Percentiles rank a stretch among this genome's conserved stretches.
Evolutionary conservation across 208 protist genomes (phyloP).

Genomic region (Vickermania ingenoplastis): DNA sequence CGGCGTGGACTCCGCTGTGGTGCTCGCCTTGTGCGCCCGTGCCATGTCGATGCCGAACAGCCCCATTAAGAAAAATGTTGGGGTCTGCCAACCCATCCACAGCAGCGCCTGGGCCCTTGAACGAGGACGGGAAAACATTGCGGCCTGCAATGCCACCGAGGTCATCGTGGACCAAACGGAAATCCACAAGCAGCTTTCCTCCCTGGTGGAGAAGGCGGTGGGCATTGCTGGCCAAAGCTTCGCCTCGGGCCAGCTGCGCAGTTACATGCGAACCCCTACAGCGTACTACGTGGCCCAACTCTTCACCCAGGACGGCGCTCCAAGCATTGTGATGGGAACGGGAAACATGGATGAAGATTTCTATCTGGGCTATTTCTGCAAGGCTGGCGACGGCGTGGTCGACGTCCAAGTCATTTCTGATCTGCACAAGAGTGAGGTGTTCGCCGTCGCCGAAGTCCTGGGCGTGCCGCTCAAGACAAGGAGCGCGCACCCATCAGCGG

Average conservation of each 20-base stretch:
- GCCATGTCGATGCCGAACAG: constrained; percentile 44
- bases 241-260: constrained; percentile 88
- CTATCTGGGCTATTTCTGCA: constrained; percentile 95
- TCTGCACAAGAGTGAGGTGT: constrained; percentile 94
- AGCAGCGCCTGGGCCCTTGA: constrained; percentile 83
- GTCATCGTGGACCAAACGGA: constrained; percentile 90
- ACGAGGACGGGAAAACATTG: constrained; percentile 77
- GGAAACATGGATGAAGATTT: constrained; percentile 96
- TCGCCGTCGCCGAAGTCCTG: constrained; percentile 66
- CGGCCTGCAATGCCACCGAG: constrained; percentile 64
- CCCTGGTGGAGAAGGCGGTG: constrained; percentile 52
- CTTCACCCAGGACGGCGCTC: constrained; percentile 63
- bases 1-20: constrained; percentile 92
- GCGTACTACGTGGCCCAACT: constrained; percentile 93
- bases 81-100: constrained; percentile 92
- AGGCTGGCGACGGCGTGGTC: constrained; percentile 94
- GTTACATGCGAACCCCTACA: constrained; percentile 92
- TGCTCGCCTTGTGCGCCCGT: constrained; percentile 77
- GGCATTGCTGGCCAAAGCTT: constrained; percentile 79
- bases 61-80: constrained; percentile 85
- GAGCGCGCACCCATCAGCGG: constrained; percentile 86
- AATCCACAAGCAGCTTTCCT: constrained; percentile 63
- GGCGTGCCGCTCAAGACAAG: constrained; percentile 77
- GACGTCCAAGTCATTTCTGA: constrained; percentile 95
- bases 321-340: constrained; percentile 93